Evolutionary conservation across 768 basidiomycete species (phyloP), one percentile per base, ranked within the genome.

Genomic region (Amanita molliuscula): DNA sequence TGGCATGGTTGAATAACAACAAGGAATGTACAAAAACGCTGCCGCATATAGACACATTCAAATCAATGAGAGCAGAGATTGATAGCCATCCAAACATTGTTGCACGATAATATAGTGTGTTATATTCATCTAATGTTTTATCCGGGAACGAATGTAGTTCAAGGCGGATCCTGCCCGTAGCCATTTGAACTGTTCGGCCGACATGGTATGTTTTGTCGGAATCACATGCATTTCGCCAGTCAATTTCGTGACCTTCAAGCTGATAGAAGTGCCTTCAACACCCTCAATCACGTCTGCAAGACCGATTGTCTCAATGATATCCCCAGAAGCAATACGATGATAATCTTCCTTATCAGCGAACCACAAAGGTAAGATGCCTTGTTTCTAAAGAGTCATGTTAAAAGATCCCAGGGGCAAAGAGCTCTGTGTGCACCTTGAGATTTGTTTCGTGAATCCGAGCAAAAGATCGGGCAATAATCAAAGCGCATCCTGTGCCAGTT

Each of bases 361-460:
- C 85, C 92, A 96, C n/a, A 98, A 72, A 11, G 96, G 96, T 16
- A 99, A 75, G 44, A 99, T 72, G 29, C 96, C 96, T 79, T 99
- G 96, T 79, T 99, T 99, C 89, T 94, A 62, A 20, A 61, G 29
- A 25, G 40, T 25, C 47, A 57, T 25, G 53, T 53, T 52, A 37
- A 55, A 21, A 52, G 21, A 38, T 38, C 20, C 28, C 15, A 33
- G 13, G 20, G 36, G 50, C 3, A 13, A 37, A 29, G 10, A 25
- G 16, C 26, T 6, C 29, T 36, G 8, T 37, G 48, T 74, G 34
- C 54, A 87, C 91, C 73, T 96, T 96, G 51, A 97, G 68, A 65
- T 97, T 97, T 5, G 94, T 95, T 70, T 98, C 96, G 62, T 99
- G 96, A 45, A 99, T 99, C 45, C 96, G 85, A 56, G 96, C 96